phyloP scores from a whole-genome alignment of 1,139 yeast species.

The Zygosaccharomyces sapae region DNA sequence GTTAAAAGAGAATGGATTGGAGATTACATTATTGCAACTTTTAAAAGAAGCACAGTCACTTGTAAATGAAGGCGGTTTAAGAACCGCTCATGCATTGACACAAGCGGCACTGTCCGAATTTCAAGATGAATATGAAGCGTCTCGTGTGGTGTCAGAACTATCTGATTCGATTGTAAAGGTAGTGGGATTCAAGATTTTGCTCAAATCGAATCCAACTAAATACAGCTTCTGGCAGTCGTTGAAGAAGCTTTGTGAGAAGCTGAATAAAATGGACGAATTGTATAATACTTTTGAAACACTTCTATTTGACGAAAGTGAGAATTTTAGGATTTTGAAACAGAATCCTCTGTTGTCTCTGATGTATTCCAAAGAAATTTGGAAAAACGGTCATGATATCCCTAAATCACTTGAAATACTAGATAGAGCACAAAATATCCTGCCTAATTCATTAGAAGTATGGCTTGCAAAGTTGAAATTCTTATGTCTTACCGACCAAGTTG shows the following conservation, averaged over 20 bases:
- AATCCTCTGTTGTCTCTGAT: slow-evolving; percentile 54
- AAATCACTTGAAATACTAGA: slow-evolving; percentile 54
- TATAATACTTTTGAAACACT: slow-evolving; percentile 47
- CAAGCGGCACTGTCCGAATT: slow-evolving; percentile 30
- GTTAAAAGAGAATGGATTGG: slow-evolving; percentile 44
- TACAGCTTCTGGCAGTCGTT: slow-evolving; percentile 54
- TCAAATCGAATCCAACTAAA: slow-evolving; percentile 47
- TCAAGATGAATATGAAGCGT: background rate
- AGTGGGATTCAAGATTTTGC: slow-evolving; percentile 13
- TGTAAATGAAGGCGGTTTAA: slow-evolving; percentile 34
- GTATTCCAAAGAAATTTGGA: slow-evolving; percentile 71
- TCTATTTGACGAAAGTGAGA: slow-evolving; percentile 37
- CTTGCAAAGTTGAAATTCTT: slow-evolving; percentile 68
- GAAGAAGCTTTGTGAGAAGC: slow-evolving; percentile 44
- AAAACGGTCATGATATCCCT: slow-evolving; percentile 42
- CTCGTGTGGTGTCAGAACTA: slow-evolving; percentile 5
- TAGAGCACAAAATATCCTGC: slow-evolving; percentile 44
- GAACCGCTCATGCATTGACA: slow-evolving; percentile 24
- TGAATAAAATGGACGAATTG: slow-evolving; percentile 37
- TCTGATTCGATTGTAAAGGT: slow-evolving; percentile 15
- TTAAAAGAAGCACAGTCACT: slow-evolving; percentile 44
- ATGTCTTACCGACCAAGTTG: slow-evolving; percentile 39
- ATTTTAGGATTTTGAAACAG: slow-evolving; percentile 41
- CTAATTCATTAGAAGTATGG: slow-evolving; percentile 57
- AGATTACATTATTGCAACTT: slow-evolving; percentile 48